These are phyloP conservation scores for Pseudohyphozyma bogoriensis DNA, from an alignment of 768 basidiomycete species.

Conservation along the genomic window DNA sequence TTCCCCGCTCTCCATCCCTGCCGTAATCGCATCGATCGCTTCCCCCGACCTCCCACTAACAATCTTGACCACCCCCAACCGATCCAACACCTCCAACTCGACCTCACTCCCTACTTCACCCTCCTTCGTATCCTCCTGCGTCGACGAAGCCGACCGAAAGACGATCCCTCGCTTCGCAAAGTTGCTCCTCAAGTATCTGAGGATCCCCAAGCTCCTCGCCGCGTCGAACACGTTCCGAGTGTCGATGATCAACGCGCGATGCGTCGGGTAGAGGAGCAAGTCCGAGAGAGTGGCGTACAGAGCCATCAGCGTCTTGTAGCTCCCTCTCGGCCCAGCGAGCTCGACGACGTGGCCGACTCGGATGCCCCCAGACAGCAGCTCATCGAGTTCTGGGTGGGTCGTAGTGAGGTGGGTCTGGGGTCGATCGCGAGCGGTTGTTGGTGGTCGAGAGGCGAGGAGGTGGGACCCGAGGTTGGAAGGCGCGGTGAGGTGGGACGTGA, in stretches of 20 bases:
- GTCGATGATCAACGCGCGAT: conserved; percentile 10
- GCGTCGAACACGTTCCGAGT: conserved; percentile 13
- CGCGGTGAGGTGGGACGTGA: neutral
- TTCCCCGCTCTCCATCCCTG: neutral
- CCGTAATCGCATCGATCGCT: neutral
- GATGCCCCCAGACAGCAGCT: conserved; percentile 4
- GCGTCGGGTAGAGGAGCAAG: neutral
- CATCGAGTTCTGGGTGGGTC: conserved; percentile 3
- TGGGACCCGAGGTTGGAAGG: neutral
- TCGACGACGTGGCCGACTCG: conserved; percentile 4
- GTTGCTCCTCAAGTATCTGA: neutral
- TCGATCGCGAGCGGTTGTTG: neutral
- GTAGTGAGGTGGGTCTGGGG: neutral
- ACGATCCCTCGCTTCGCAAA: too few species aligned
- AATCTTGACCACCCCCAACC: too few species aligned
- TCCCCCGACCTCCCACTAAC: too few species aligned
- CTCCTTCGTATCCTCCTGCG: too few species aligned
- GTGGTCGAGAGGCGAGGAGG: neutral
- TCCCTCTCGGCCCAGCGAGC: neutral
- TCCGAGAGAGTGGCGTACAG: conserved; percentile 3
- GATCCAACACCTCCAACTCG: too few species aligned
- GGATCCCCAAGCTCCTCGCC: conserved; percentile 7
- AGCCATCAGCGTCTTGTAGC: conserved; percentile 4
- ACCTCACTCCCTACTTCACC: too few species aligned
- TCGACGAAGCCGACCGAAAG: too few species aligned